A percentile compares a stretch with the other conserved stretches of the same genome.
Conservation (phyloP, 2,329 filamentous ascomycete species). For the Diaporthe sp. region DNA sequence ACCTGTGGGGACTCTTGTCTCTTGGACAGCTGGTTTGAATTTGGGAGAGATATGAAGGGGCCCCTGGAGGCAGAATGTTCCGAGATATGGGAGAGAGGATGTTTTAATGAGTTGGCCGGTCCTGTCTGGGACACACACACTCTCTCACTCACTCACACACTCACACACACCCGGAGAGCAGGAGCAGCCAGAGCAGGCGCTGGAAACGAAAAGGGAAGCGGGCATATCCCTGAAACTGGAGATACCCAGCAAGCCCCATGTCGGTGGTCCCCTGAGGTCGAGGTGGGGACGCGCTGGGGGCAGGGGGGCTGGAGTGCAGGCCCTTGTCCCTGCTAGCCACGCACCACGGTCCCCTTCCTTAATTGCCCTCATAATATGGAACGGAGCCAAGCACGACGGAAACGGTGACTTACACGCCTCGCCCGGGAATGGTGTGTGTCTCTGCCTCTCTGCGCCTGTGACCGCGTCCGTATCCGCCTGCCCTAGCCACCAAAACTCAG, state of each 20-base stretch:
- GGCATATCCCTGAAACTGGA: constrained; percentile 38
- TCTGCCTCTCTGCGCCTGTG: background rate
- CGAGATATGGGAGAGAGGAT: constrained; percentile 38
- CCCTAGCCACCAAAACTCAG: background rate
- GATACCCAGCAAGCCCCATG: constrained; percentile 20
- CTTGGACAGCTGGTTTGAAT: constrained; percentile 1
- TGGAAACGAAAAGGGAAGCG: constrained; percentile 24
- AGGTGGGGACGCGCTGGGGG: constrained; percentile 16
- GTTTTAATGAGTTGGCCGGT: constrained; percentile 42
- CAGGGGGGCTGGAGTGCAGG: constrained; percentile 15
- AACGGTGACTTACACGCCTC: constrained; percentile 41
- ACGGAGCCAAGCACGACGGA: constrained; percentile 31
- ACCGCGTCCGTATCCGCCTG: background rate
- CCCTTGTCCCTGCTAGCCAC: constrained; percentile 32
- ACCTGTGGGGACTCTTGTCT: constrained; percentile 20
- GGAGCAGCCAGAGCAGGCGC: constrained; percentile 7
- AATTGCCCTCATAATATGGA: constrained; percentile 17
- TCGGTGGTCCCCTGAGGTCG: constrained; percentile 38
- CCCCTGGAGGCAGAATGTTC: constrained; percentile 6
- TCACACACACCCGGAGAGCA: background rate
- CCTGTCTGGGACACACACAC: constrained; percentile 9
- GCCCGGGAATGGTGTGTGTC: constrained; percentile 15
- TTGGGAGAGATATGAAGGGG: constrained; percentile 36
- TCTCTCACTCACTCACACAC: background rate
- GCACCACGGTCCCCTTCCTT: constrained; percentile 36